A percentile compares a stretch with the other conserved stretches of the same genome.
These are phyloP conservation scores for Wickerhamiella nectarea DNA, from an alignment of 805 yeast genomes.

Conservation along the genomic window DNA sequence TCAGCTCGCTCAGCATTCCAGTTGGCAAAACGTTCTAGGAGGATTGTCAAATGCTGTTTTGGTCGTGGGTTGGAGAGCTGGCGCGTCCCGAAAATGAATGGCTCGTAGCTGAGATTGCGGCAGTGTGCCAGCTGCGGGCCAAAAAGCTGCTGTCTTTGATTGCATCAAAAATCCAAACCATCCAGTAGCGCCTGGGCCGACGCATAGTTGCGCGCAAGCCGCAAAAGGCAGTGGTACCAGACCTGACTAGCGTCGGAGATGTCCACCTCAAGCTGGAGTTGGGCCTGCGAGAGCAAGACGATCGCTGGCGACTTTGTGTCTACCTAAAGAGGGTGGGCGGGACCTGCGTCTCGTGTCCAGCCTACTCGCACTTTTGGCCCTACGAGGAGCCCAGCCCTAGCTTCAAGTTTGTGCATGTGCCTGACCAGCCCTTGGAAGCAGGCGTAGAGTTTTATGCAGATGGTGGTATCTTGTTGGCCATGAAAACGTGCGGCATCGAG, in stretches of 20 bases:
- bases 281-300: background rate
- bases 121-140: background rate
- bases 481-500: background rate
- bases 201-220: slow-evolving; percentile 1
- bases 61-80: background rate
- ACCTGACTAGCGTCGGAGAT: background rate
- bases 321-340: background rate
- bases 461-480: background rate
- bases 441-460: background rate
- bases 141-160: background rate
- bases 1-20: background rate
- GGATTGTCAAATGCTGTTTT: slow-evolving; percentile 12
- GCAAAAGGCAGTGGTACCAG: background rate
- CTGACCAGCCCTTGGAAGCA: background rate
- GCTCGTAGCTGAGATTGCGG: background rate
- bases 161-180: background rate
- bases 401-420: background rate
- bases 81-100: slow-evolving; percentile 3
- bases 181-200: background rate
- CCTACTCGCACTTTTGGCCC: background rate
- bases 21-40: slow-evolving; percentile 8
- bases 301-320: background rate
- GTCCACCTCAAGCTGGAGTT: background rate
- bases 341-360: background rate
- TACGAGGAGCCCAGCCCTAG: background rate